A percentile compares a stretch with the other conserved stretches of the same genome.
Conservation (phyloP, 495 filamentous ascomycete genomes). For the Penicillium angulare region DNA sequence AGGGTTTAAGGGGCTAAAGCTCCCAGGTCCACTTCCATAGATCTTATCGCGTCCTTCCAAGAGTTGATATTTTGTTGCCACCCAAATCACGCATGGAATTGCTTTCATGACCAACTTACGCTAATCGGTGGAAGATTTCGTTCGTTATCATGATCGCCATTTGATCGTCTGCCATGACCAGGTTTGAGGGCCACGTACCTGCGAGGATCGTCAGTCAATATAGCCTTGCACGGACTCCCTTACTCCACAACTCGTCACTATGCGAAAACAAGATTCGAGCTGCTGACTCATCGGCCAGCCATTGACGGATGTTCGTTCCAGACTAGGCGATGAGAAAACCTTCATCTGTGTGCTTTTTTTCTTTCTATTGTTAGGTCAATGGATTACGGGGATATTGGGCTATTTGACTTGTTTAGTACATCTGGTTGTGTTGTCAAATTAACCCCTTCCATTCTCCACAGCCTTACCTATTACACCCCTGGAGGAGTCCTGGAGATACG, state of each 20-base stretch:
- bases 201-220: constrained; percentile 5
- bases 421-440: neutral
- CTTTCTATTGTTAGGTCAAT: constrained; percentile 1
- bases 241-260: constrained; percentile 12
- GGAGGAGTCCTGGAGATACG: neutral
- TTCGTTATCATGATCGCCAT: constrained; percentile 1
- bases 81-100: neutral
- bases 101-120: neutral
- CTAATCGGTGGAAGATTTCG: too few relatives aligned
- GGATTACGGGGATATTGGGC: constrained; percentile 4
- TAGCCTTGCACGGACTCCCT: constrained; percentile 4
- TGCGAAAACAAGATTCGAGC: constrained; percentile 14
- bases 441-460: neutral
- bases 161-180: neutral
- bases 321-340: neutral
- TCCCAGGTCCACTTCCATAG: too few relatives aligned
- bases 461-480: neutral
- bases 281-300: constrained; percentile 13
- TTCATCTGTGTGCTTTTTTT: neutral
- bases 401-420: neutral
- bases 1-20: too few relatives aligned
- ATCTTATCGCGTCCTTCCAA: neutral
- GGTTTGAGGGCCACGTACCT: neutral
- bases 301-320: neutral
- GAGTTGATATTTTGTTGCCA: neutral